Conservation (phyloP, 768 basidiomycete species). For the Termitomyces sp. region DNA sequence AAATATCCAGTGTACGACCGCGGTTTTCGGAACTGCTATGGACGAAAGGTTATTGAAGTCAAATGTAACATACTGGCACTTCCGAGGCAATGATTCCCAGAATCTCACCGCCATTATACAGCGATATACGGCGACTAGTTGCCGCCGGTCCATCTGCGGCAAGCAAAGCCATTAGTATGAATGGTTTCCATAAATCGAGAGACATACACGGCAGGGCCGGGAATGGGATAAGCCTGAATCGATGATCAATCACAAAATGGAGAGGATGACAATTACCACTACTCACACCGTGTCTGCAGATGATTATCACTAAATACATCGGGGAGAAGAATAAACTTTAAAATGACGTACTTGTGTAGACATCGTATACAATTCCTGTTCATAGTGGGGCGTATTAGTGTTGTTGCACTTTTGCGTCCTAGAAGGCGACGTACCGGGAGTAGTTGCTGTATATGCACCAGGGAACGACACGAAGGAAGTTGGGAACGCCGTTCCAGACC, state of each 20-base stretch:
- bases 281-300: slow-evolving; percentile 23
- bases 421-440: slow-evolving; percentile 17
- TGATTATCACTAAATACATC: slow-evolving; percentile 3
- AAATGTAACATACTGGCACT: not conserved
- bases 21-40: not conserved
- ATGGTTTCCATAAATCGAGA: not conserved
- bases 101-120: not conserved
- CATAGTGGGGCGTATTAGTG: not conserved
- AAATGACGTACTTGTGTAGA: slow-evolving; percentile 25
- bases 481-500: slow-evolving; percentile 37
- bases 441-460: slow-evolving; percentile 33
- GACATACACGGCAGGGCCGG: slow-evolving; percentile 36
- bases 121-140: not conserved
- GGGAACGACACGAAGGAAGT: slow-evolving; percentile 46
- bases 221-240: slow-evolving; percentile 32
- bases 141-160: slow-evolving; percentile 15
- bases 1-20: not conserved
- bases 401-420: no score
- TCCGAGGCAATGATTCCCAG: not conserved
- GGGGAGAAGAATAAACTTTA: not conserved
- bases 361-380: slow-evolving; percentile 28
- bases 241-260: not conserved
- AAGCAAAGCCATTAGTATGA: not conserved
- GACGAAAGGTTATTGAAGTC: not conserved
- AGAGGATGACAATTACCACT: not conserved